Evolutionary conservation across 768 basidiomycete species (phyloP).

Genomic region (Hemileccinum impolitum): DNA sequence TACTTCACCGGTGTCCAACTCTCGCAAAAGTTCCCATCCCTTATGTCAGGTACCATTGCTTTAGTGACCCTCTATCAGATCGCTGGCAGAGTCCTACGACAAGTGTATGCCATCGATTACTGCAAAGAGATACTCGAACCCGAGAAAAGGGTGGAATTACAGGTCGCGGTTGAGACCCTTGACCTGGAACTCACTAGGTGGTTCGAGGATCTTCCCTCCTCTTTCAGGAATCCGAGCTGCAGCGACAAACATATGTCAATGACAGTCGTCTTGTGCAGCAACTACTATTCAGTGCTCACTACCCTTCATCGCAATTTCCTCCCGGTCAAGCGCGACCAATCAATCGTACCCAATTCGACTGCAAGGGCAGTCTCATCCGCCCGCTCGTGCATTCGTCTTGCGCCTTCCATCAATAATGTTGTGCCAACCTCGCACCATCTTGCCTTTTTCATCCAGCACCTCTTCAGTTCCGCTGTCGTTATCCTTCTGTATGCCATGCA

Average conservation of each 20-base stretch:
- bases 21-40: conserved; percentile 52
- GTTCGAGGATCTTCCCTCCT: conserved; percentile 73
- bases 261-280: conserved; percentile 82
- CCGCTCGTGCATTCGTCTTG: conserved; percentile 80
- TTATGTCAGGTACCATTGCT: conserved; percentile 81
- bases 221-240: conserved; percentile 70
- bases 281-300: conserved; percentile 85
- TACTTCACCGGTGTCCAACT: conserved; percentile 66
- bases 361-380: conserved; percentile 81
- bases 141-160: conserved; percentile 72
- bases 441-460: conserved; percentile 85
- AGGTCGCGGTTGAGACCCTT: conserved; percentile 71
- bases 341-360: conserved; percentile 66
- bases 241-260: conserved; percentile 82
- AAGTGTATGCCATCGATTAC: conserved; percentile 79
- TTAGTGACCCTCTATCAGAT: conserved; percentile 80
- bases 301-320: conserved; percentile 87
- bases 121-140: conserved; percentile 72
- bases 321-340: conserved; percentile 72
- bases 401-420: conserved; percentile 78
- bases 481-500: conserved; percentile 86
- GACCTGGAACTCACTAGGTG: conserved; percentile 77
- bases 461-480: conserved; percentile 87
- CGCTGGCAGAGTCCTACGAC: conserved; percentile 74
- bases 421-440: conserved; percentile 85